phyloP scores from a whole-genome alignment of 805 yeast species.

The Candida palmyrensis region DNA sequence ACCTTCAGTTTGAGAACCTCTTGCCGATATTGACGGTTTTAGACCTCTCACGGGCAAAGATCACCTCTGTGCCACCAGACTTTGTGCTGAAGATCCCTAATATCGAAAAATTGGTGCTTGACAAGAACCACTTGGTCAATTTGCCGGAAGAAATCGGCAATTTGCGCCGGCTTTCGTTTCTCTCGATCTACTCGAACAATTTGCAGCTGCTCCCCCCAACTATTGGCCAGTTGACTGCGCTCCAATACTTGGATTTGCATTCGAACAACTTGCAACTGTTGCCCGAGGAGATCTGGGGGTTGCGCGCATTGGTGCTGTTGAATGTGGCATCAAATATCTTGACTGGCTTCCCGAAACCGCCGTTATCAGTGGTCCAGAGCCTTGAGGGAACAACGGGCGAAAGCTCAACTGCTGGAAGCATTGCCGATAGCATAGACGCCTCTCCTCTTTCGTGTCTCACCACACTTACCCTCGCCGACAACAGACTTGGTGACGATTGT shows the following conservation, averaged over 20 bases:
- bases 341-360: constrained; percentile 53
- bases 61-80: constrained; percentile 65
- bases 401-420: constrained; percentile 11
- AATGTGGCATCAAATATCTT: constrained; percentile 74
- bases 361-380: constrained; percentile 23
- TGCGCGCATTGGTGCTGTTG: constrained; percentile 50
- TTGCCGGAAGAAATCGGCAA: constrained; percentile 66
- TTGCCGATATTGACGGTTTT: constrained; percentile 63
- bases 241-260: constrained; percentile 73
- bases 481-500: constrained; percentile 72
- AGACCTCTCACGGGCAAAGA: constrained; percentile 76
- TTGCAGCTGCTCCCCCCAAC: constrained; percentile 64
- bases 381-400: neutral
- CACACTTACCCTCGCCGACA: constrained; percentile 70
- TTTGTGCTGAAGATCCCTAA: constrained; percentile 58
- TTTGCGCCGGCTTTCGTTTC: constrained; percentile 53
- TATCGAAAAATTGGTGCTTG: constrained; percentile 69
- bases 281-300: constrained; percentile 62
- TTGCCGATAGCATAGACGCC: constrained; percentile 49
- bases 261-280: constrained; percentile 72
- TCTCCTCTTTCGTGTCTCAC: too few relatives aligned
- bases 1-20: constrained; percentile 47
- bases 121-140: constrained; percentile 74
- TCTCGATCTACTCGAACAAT: constrained; percentile 73
- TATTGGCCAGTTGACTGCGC: constrained; percentile 53